phyloP scores from a whole-genome alignment of 2,329 filamentous ascomycete genomes.

The Ceratocystis lukuohia region DNA sequence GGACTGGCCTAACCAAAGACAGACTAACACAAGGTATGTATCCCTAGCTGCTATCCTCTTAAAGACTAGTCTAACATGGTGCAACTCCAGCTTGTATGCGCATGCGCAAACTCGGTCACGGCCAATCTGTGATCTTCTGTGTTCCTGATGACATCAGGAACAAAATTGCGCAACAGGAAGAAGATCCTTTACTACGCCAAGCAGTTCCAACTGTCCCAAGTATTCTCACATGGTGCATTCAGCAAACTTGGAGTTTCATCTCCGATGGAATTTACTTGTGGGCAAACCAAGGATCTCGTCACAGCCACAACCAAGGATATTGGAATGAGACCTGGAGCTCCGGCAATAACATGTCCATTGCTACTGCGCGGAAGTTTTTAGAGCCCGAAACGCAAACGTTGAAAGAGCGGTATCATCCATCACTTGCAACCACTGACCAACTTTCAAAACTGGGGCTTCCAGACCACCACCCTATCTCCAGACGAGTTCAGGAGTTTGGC shows the following conservation, averaged over 20 bases:
- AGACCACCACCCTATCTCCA: constrained; percentile 5
- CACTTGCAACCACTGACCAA: neutral
- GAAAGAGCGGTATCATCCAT: constrained; percentile 38
- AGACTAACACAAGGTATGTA: constrained; percentile 49
- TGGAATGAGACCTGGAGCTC: constrained; percentile 24
- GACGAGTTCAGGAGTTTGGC: constrained; percentile 1
- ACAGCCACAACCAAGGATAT: constrained; percentile 30
- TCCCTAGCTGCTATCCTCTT: neutral
- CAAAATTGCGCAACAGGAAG: constrained; percentile 33
- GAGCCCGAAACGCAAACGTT: constrained; percentile 43
- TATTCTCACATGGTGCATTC: constrained; percentile 46
- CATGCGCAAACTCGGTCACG: constrained; percentile 54
- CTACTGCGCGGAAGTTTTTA: constrained; percentile 33
- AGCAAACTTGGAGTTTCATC: constrained; percentile 40
- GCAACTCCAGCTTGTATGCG: constrained; percentile 47
- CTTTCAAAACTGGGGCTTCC: neutral
- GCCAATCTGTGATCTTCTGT: constrained; percentile 51
- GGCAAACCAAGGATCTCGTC: constrained; percentile 44
- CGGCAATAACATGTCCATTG: constrained; percentile 20
- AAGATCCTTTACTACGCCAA: neutral
- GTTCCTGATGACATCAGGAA: constrained; percentile 44
- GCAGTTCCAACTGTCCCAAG: constrained; percentile 35
- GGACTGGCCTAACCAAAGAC: constrained; percentile 53
- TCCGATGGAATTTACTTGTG: constrained; percentile 42
- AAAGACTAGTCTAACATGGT: neutral